These are phyloP conservation scores for Nicotiana sylvestris DNA, from an alignment of 257 asterid species.

Conservation along the genomic window DNA sequence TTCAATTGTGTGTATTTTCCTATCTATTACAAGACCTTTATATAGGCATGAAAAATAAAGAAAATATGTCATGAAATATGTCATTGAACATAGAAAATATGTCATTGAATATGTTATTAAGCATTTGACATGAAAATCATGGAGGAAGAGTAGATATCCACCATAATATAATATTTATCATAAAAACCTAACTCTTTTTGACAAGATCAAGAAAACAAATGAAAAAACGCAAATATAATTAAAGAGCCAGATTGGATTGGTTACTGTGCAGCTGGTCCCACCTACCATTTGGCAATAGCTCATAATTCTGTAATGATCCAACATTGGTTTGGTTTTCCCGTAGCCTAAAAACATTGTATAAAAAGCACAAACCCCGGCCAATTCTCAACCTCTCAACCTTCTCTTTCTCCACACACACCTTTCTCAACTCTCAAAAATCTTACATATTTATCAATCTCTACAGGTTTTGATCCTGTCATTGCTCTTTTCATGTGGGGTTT, in stretches of 20 bases:
- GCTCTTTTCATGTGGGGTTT: not conserved
- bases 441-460: not conserved
- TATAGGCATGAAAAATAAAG: too few species aligned
- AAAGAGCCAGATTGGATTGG: not conserved
- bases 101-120: too few species aligned
- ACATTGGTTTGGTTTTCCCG: not conserved
- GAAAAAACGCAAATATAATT: not conserved
- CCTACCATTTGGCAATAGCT: not conserved
- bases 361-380: not conserved
- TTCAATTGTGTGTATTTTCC: too few species aligned
- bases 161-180: too few species aligned
- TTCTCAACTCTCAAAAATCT: not conserved
- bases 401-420: not conserved
- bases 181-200: not conserved
- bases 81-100: too few species aligned
- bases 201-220: not conserved
- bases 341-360: not conserved
- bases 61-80: too few species aligned
- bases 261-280: not conserved
- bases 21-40: too few species aligned
- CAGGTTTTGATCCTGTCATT: not conserved
- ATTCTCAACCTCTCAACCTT: not conserved
- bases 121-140: too few species aligned
- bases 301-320: not conserved
- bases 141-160: too few species aligned